phyloP scores from a whole-genome alignment of 441 rosid genomes.

The Raphanus hybrid region DNA sequence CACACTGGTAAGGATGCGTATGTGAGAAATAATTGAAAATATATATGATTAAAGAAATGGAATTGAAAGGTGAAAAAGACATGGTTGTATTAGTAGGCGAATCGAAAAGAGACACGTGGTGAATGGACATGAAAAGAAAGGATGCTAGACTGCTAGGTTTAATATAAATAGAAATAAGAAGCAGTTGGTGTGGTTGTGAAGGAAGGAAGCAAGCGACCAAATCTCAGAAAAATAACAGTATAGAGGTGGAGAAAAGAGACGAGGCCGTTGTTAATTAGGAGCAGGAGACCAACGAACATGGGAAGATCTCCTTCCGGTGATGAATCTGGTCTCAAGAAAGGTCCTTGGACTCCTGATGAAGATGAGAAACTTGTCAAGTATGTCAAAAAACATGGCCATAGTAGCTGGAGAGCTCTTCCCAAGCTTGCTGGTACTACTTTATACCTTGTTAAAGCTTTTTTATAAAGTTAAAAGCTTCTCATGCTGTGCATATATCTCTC shows the following conservation, averaged over 20 bases:
- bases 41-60: slow-evolving; percentile 25
- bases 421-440: slow-evolving; percentile 57
- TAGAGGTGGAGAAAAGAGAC: neutral
- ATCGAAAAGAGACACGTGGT: slow-evolving; percentile 38
- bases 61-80: slow-evolving; percentile 42
- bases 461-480: no score
- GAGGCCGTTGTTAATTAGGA: no score
- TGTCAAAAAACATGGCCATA: slow-evolving; percentile 64
- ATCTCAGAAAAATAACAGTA: slow-evolving; percentile 30
- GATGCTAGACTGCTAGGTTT: slow-evolving; percentile 40
- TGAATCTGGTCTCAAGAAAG: slow-evolving; percentile 71
- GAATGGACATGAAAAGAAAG: slow-evolving; percentile 36
- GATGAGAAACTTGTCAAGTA: slow-evolving; percentile 60
- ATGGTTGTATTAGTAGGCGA: slow-evolving; percentile 41
- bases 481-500: neutral
- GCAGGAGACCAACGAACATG: slow-evolving; percentile 31
- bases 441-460: neutral
- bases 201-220: slow-evolving; percentile 51
- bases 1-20: slow-evolving; percentile 31
- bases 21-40: slow-evolving; percentile 22
- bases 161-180: slow-evolving; percentile 55
- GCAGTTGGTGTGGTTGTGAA: slow-evolving; percentile 59
- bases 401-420: slow-evolving; percentile 82
- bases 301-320: slow-evolving; percentile 69
- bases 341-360: slow-evolving; percentile 78